These are phyloP conservation scores for Adiantum capillusveneris DNA, from an alignment of 75 land plant species.

Conservation along the genomic window DNA sequence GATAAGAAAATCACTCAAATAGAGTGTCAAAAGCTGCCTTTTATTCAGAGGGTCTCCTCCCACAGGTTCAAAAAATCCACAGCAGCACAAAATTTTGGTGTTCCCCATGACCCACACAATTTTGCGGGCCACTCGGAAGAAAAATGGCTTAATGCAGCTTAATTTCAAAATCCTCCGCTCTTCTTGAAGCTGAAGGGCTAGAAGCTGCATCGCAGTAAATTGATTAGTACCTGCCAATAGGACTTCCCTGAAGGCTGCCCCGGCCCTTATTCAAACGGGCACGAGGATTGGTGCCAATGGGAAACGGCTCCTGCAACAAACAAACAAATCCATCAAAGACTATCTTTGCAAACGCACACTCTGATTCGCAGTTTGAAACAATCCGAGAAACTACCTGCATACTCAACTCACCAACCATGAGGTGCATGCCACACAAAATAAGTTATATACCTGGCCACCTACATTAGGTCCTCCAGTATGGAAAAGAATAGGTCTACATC, in stretches of 20 bases:
- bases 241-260: slow-evolving; percentile 14
- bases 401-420: neutral
- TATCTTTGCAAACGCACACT: neutral
- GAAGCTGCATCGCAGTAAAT: too few species aligned
- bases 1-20: too few species aligned
- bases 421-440: neutral
- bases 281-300: slow-evolving; percentile 53
- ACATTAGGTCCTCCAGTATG: slow-evolving; percentile 64
- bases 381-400: neutral
- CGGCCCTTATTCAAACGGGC: slow-evolving; percentile 37
- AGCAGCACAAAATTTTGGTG: too few species aligned
- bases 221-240: too few species aligned
- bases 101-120: too few species aligned
- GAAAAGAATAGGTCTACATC: slow-evolving; percentile 83
- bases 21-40: too few species aligned
- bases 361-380: neutral
- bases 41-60: too few species aligned
- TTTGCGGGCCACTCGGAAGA: too few species aligned
- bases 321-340: neutral
- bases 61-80: too few species aligned
- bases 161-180: too few species aligned
- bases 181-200: too few species aligned
- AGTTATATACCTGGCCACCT: slow-evolving; percentile 57
- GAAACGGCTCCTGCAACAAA: slow-evolving; percentile 56
- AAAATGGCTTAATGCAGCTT: too few species aligned